A percentile compares a stretch with the other conserved stretches of the same genome.
phyloP scores from a whole-genome alignment of 2,329 filamentous ascomycete genomes.

The Sclerotinia trifoliorum region DNA sequence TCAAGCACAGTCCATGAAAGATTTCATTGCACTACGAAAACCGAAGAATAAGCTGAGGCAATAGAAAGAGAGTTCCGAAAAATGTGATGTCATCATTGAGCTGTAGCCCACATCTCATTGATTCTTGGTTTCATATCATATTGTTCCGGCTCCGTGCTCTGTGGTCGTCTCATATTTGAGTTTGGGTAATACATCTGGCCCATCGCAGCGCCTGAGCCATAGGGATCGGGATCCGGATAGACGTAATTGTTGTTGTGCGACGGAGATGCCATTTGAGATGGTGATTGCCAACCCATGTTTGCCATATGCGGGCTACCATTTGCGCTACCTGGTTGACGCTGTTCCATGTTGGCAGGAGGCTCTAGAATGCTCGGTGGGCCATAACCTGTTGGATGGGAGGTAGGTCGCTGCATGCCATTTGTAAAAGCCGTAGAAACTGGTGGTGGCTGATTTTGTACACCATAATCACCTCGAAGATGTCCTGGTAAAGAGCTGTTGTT shows the following conservation, averaged over 20 bases:
- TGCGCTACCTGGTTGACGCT: conserved; percentile 66
- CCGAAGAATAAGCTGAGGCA: neutral
- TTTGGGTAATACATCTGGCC: conserved; percentile 70
- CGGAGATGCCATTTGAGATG: conserved; percentile 66
- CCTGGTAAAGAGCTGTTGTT: conserved; percentile 75
- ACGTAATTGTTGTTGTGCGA: conserved; percentile 63
- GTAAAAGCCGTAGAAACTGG: conserved; percentile 58
- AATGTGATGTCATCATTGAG: conserved; percentile 43
- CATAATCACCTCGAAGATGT: conserved; percentile 70
- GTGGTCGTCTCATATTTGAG: conserved; percentile 66
- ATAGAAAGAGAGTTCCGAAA: neutral
- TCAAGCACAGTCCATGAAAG: conserved; percentile 31
- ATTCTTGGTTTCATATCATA: conserved; percentile 62
- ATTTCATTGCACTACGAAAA: conserved; percentile 20
- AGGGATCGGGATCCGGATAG: conserved; percentile 80
- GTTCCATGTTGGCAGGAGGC: conserved; percentile 71
- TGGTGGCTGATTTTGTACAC: conserved; percentile 55
- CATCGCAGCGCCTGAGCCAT: conserved; percentile 58
- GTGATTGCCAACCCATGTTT: conserved; percentile 75
- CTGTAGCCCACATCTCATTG: conserved; percentile 53
- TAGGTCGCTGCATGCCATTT: conserved; percentile 57
- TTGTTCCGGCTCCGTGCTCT: conserved; percentile 70
- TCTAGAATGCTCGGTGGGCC: conserved; percentile 72
- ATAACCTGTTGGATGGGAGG: conserved; percentile 81
- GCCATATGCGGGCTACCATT: conserved; percentile 83